Base-by-base conservation (phyloP, 2,329 filamentous ascomycete species). In the Aspergillus amoenus region DNA sequence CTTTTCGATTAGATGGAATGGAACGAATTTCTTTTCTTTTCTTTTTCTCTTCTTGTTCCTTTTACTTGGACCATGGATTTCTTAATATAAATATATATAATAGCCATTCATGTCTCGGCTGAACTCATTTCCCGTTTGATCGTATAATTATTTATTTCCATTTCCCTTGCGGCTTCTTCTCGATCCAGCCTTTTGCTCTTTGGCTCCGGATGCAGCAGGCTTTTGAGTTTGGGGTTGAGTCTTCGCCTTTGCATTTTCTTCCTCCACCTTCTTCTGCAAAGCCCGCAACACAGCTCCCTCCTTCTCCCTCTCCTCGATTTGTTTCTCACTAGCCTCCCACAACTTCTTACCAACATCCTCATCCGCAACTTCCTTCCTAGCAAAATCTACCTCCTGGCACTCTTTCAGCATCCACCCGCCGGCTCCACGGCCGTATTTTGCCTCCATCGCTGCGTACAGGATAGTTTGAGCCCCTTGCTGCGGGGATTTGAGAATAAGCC, bases 261-360 rank as follows among this genome's bases (percentile, higher is more conserved):
- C 73, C 32, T 64, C 65, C 55, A 73, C 71, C 61, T 83, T 86
- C 73, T 88, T 89, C 63, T 79, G 79, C 55, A 80, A 72, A 46
- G 82, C 83, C 57, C 85, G 76, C 56, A 81, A 83, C 49, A 84
- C 76, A 8, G 92, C 92, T 22, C 88, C 84, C 70, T 88, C 85
- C 77, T 90, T 95, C 75, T 97, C 93, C 13, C 88, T 84, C 65
- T 83, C 83, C 72, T 95, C 88, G 55, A 97, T 88, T 61, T 95
- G 84, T 69, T 85, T 86, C 68, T 96, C 93, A 69, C 90, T 96
- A 57, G 90, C 87, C 70, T 95, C 85, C 93, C 93, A 99, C 15
- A 99, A 79, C 71, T 87, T 85, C 82, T 95, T 92, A 57, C 91
- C 92, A 30, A 90, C 77, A 18, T 83, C 83, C 62, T 95, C 92